Base-by-base conservation (phyloP, 2,329 filamentous ascomycete species). In the Phialophora verrucosa region DNA sequence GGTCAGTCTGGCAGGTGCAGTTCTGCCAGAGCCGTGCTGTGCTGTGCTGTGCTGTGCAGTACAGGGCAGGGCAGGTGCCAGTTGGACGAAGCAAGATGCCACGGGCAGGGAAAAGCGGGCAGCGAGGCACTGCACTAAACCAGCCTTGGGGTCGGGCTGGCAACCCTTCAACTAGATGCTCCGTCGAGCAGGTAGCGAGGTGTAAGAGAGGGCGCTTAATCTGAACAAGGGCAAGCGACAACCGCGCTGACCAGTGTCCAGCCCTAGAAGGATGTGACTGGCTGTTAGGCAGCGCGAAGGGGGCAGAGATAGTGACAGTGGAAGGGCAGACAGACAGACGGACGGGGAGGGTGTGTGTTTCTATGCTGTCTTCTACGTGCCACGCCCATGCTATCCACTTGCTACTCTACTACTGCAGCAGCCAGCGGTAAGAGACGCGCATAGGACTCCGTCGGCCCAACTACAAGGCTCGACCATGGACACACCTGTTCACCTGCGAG, bases 1-100 rank as follows among this genome's bases (percentile, higher is more conserved):
- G 50, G 62, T 63, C 59, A 55, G 65, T 57, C 61, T 69, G 64
- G 67, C 57, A 59, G 55, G 58, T 60, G 42, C 58, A 60, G 42
- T n/a, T 38, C 23, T 20, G 27, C 27, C 53, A 61, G 54, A 44
- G 38, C 17, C 38, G 17, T 44, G 38, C 38, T 3, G 38, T 20
- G 38, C 38, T 17, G 23, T 25, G 23, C 23, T 25, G 23, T 25
- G 23, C 23, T 25, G 23, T 25, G 23, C 23, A 1, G 38, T 44
- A 17, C 14, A 8, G 38, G n/a, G 38, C 38, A n/a, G 25, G 38
- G 62, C 62, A 50, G 31, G 38, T 58, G 62, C 53, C 38, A 50
- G 61, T 57, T 54, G 59, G 29, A 51, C 20, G 35, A 54, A 23
- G 59, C 59, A 61, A 27, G 59, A 55, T 62, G 59, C 12, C 59